phyloP scores from a whole-genome alignment of 2,329 filamentous ascomycete species.

The Penicillium sp. region DNA sequence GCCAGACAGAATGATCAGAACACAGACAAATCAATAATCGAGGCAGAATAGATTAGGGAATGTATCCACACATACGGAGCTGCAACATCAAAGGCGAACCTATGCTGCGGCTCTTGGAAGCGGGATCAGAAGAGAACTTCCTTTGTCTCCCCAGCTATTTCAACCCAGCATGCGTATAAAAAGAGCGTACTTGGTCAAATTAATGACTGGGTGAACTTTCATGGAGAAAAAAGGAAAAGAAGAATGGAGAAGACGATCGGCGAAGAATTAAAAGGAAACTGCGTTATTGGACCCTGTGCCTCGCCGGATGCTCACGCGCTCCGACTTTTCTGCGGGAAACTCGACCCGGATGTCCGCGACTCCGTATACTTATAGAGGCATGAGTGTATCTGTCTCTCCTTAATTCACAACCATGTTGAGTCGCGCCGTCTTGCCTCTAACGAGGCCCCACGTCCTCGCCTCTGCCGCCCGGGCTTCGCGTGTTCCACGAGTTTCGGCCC shows the following conservation, averaged over 20 bases:
- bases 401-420: constrained; percentile 42
- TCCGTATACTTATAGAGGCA: constrained; percentile 1
- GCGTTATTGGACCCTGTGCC: constrained; percentile 25
- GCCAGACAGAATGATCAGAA: not conserved
- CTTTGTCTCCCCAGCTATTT: constrained; percentile 53
- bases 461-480: constrained; percentile 37
- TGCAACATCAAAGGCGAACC: constrained; percentile 46
- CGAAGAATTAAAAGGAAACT: constrained; percentile 13
- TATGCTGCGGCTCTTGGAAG: constrained; percentile 52
- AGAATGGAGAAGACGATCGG: constrained; percentile 16
- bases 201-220: constrained; percentile 59
- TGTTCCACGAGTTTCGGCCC: constrained; percentile 33
- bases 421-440: constrained; percentile 45
- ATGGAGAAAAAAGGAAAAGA: constrained; percentile 42
- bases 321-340: constrained; percentile 33
- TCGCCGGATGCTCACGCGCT: constrained; percentile 23
- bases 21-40: not conserved
- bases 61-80: constrained; percentile 52
- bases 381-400: constrained; percentile 3
- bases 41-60: constrained; percentile 15
- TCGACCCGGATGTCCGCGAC: constrained; percentile 10
- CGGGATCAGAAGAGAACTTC: constrained; percentile 41
- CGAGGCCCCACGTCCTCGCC: constrained; percentile 42
- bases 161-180: constrained; percentile 59
- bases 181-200: constrained; percentile 58